Evolutionary conservation across 768 basidiomycete genomes (phyloP).

Genomic region (Solioccasus polychromus): DNA sequence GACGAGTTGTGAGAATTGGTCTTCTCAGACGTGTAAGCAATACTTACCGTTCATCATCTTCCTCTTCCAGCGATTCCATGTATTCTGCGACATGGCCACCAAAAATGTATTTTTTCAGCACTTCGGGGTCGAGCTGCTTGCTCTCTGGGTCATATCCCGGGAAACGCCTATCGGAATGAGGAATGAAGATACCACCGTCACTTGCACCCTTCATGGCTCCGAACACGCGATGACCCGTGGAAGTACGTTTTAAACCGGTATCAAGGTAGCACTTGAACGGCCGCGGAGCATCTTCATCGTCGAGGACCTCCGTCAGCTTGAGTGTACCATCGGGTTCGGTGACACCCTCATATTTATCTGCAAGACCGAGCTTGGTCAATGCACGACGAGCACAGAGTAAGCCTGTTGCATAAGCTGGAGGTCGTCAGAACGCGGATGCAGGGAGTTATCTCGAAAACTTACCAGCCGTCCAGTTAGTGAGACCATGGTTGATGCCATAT

Average conservation of each 20-base stretch:
- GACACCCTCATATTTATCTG: constrained; percentile 97
- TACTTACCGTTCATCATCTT: constrained; percentile 91
- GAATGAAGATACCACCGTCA: constrained; percentile 97
- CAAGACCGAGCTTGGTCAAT: constrained; percentile 90
- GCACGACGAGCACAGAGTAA: constrained; percentile 94
- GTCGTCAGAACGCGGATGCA: constrained; percentile 1
- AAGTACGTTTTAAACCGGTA: constrained; percentile 96
- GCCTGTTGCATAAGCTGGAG: constrained; percentile 91
- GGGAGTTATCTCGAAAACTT: constrained; percentile 14
- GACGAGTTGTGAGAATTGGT: constrained; percentile 1
- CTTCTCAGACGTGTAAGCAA: neutral
- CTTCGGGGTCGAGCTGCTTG: constrained; percentile 92
- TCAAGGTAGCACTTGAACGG: constrained; percentile 99
- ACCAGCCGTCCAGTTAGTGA: constrained; percentile 99
- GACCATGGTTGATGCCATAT: constrained; percentile 97
- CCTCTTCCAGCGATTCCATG: constrained; percentile 99
- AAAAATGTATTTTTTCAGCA: constrained; percentile 95
- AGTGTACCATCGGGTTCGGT: constrained; percentile 87
- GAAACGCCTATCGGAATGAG: constrained; percentile 97
- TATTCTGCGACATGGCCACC: constrained; percentile 99
- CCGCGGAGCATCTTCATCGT: constrained; percentile 89
- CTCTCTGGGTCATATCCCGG: constrained; percentile 93
- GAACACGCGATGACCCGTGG: constrained; percentile 95
- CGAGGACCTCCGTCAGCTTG: constrained; percentile 77
- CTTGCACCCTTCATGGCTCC: constrained; percentile 98